Percentiles rank a stretch among this genome's conserved stretches.
phyloP scores from a whole-genome alignment of 2,329 filamentous ascomycete species.

The Microdochium nivale region DNA sequence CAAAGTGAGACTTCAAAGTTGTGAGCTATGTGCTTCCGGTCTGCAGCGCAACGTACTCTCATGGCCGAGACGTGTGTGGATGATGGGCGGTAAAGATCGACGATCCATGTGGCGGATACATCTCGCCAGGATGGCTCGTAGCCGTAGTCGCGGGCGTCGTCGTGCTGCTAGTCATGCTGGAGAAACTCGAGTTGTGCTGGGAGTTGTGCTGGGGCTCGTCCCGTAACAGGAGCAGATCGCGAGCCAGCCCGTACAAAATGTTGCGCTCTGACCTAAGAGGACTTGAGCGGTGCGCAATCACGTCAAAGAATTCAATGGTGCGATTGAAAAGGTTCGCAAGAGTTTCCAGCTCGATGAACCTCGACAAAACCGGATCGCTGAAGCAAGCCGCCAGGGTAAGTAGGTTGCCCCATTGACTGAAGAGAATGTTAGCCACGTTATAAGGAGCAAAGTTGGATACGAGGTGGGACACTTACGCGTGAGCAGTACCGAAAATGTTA shows the following conservation, averaged over 20 bases:
- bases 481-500: slow-evolving; percentile 92
- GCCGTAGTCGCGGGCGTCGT: background rate
- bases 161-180: slow-evolving; percentile 15
- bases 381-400: slow-evolving; percentile 81
- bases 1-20: background rate
- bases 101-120: background rate
- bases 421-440: slow-evolving; percentile 9
- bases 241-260: slow-evolving; percentile 53
- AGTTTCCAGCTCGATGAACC: slow-evolving; percentile 44
- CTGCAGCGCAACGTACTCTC: background rate
- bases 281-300: slow-evolving; percentile 64
- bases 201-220: slow-evolving; percentile 22
- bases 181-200: slow-evolving; percentile 32
- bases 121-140: background rate
- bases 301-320: slow-evolving; percentile 69
- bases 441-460: background rate
- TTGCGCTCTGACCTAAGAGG: slow-evolving; percentile 65
- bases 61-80: background rate
- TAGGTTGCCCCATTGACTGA: slow-evolving; percentile 95
- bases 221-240: slow-evolving; percentile 33
- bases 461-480: slow-evolving; percentile 62
- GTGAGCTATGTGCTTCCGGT: background rate
- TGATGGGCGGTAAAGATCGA: background rate
- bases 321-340: slow-evolving; percentile 56
- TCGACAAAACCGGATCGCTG: slow-evolving; percentile 52